Base-by-base conservation (phyloP, 75 land plant genomes). In the Selaginella tamariscina region DNA sequence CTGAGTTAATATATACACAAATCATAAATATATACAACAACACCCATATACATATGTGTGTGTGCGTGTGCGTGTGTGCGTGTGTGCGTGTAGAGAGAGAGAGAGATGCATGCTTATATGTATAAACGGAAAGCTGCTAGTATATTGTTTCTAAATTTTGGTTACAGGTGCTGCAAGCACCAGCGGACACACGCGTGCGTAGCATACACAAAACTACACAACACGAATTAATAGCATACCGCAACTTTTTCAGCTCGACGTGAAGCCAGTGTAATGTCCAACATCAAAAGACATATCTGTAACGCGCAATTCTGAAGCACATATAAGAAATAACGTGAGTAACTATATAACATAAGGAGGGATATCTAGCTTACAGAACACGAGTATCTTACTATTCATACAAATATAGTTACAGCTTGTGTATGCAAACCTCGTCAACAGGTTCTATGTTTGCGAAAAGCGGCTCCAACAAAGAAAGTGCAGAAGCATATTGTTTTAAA, bases 381-480 rank as follows among this genome's bases (percentile, higher is more conserved):
- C n/a, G n/a, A n/a, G n/a, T n/a, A n/a, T n/a, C n/a, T n/a, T 39
- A 5, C 49, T 5, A 39, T 15, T 39, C 49, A 39, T 5, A 39
- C 49, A 15, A 39, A 15, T 5, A 15, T 15, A 39, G 15, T 39
- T 39, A 5, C 5, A 39, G 11, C 18, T 24, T 18, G 20, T 65
- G 27, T 56, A 26, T 24, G 18, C 67, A 29, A 72, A 88, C 99
- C 89, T 87, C 92, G 70, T 95, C 92, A 56, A 95, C 83, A 1
- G 92, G 92, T 72, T 83, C 89, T 64, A 95, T 87, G 63, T 95
- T 95, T 44, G 82, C 80, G 69, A 78, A 95, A 24, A 91, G 72
- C 27, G 89, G 83, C 31, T 84, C 97, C 65, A 95, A 70, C 31
- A 83, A 31, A 62, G 96, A 75, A 29, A 87, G 68, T 13, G 87